Evolutionary conservation across 1,139 yeast species (phyloP).

Genomic region (Hyphopichia khmerensis): DNA sequence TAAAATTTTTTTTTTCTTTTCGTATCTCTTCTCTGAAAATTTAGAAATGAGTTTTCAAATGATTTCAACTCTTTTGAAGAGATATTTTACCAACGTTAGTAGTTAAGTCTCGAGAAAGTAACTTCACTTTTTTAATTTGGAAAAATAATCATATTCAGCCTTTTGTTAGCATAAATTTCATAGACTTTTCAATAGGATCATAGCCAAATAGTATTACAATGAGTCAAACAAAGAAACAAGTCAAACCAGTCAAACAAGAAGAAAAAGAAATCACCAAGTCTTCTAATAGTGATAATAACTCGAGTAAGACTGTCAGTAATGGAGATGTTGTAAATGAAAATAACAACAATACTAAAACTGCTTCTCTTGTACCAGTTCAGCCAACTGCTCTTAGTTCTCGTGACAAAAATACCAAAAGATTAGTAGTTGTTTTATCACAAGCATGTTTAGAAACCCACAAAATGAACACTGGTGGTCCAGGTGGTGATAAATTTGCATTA

Average conservation of each 20-base stretch:
- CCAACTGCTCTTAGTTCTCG: slow-evolving; percentile 79
- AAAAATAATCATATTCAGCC: too few species aligned
- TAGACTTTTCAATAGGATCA: too few species aligned
- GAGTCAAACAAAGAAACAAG: background rate
- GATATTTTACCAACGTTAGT: too few species aligned
- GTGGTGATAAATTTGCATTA: slow-evolving; percentile 89
- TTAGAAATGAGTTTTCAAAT: background rate
- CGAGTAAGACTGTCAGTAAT: background rate
- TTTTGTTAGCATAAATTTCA: too few species aligned
- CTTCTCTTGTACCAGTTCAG: slow-evolving; percentile 79
- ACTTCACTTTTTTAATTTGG: too few species aligned
- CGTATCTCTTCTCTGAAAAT: background rate
- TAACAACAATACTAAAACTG: slow-evolving; percentile 26
- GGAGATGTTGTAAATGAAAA: slow-evolving; percentile 9
- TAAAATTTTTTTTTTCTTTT: background rate
- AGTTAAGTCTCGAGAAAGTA: too few species aligned
- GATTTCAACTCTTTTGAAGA: background rate
- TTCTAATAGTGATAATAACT: background rate
- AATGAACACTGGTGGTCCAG: slow-evolving; percentile 70
- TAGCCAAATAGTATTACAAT: too few species aligned
- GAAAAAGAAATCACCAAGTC: slow-evolving; percentile 1
- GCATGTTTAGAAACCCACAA: slow-evolving; percentile 96
- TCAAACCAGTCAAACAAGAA: slow-evolving; percentile 1
- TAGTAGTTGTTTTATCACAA: slow-evolving; percentile 88
- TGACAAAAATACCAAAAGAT: slow-evolving; percentile 79